Base-by-base conservation (phyloP, 2,329 filamentous ascomycete species). In the Bisporella sp. region DNA sequence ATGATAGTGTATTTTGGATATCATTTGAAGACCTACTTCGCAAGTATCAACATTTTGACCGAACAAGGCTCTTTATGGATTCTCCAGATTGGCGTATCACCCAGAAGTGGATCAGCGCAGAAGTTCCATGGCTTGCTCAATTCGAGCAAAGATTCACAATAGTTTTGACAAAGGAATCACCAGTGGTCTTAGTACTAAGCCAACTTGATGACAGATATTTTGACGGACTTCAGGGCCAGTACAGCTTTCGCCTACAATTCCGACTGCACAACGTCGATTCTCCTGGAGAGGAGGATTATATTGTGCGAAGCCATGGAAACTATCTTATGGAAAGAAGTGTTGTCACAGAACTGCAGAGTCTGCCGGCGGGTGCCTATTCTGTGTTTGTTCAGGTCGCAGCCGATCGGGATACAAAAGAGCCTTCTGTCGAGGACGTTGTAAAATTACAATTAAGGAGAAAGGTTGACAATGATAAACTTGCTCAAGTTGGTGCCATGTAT, bases 1-100 rank as follows among this genome's bases (percentile, higher is more conserved):
- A 76, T 55, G 79, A 83, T 57, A 80, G 78, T 0, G 77, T 80
- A 9, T 83, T 83, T 59, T 83, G 79, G 79, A 82, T 83, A 52
- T 73, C 77, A 1, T 83, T 81, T 59, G 71, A 78, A 46, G 81
- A 84, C 57, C 70, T 85, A 47, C 72, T 84, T 9, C 74, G 76
- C 55, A 84, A 83, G 59, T 84, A 79, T 59, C 75, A 76, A 45
- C 73, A 76, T 56, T 77, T 84, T 48, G 79, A 84, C 59, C 73
- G 80, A 11, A 84, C 81, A 0, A 72, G 81, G 1, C 73, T 85
- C 13, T 84, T 84, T 64, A 70, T 75, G 30, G 76, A 80, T 21
- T 59, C 54, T 49, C 64, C 69, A 1, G 73, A 78, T 53, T 85
- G 81, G 81, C 72, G 74, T 41, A 73, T 76, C 46, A 76, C 73